Evolutionary conservation across 257 asterid species (phyloP).

Genomic region (Lantana camara): DNA sequence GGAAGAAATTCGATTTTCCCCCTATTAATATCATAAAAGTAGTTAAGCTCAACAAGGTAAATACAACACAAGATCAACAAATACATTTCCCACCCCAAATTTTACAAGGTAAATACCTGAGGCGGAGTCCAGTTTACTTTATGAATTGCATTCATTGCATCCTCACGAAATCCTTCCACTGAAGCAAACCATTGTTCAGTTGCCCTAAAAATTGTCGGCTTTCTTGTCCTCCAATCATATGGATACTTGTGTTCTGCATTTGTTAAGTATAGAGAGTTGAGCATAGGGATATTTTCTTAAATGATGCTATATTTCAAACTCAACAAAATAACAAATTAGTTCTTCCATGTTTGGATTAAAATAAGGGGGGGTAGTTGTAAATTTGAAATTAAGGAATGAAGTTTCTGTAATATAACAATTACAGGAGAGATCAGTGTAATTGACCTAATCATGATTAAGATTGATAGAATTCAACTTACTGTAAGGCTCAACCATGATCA

Average conservation of each 20-base stretch:
- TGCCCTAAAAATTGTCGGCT: constrained; percentile 98
- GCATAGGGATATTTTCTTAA: constrained; percentile 19
- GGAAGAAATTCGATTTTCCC: constrained; percentile 82
- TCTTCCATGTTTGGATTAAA: too few relatives aligned
- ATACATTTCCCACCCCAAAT: constrained; percentile 1
- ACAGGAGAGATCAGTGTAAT: too few relatives aligned
- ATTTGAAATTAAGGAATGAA: too few relatives aligned
- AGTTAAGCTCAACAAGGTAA: constrained; percentile 7
- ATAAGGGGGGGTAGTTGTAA: too few relatives aligned
- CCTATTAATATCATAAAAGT: constrained; percentile 46
- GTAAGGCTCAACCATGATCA: constrained; percentile 94
- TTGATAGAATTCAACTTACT: constrained; percentile 57
- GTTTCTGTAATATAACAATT: too few relatives aligned
- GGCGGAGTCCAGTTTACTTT: constrained; percentile 88
- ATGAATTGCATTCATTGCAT: constrained; percentile 86
- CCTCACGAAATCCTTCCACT: constrained; percentile 89
- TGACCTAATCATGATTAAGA: constrained; percentile 5
- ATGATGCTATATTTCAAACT: constrained; percentile 9
- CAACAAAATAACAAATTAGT: too few relatives aligned
- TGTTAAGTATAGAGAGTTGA: constrained; percentile 18
- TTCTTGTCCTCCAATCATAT: constrained; percentile 97
- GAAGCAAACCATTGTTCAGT: constrained; percentile 99
- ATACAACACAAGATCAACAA: constrained; percentile 11
- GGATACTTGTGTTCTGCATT: constrained; percentile 96
- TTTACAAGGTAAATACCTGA: constrained; percentile 54